Evolutionary conservation across 257 asterid genomes (phyloP).

Genomic region (Penstemon barbatus): DNA sequence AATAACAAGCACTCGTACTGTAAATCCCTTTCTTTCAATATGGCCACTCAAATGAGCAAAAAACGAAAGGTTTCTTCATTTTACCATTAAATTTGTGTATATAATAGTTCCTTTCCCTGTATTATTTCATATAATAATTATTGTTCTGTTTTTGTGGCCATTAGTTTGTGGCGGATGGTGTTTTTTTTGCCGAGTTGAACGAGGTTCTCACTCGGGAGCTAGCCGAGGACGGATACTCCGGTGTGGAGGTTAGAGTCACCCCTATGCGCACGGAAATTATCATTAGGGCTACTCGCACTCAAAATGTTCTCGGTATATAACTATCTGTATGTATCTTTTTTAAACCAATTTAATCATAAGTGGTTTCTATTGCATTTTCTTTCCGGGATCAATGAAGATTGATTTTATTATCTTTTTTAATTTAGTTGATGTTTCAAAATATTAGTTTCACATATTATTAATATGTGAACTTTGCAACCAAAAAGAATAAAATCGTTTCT

Average conservation of each 20-base stretch:
- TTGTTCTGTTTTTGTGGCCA: neutral
- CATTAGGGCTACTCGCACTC: constrained; percentile 41
- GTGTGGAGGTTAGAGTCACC: constrained; percentile 38
- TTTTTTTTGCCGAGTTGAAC: constrained; percentile 35
- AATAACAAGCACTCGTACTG: too few species aligned
- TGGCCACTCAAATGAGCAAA: constrained; percentile 47
- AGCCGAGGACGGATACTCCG: constrained; percentile 45
- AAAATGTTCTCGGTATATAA: constrained; percentile 29
- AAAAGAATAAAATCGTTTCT: too few species aligned
- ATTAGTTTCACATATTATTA: too few species aligned
- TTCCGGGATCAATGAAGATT: too few species aligned
- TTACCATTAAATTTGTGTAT: neutral
- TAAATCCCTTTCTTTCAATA: neutral
- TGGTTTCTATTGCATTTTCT: too few species aligned
- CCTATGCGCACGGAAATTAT: constrained; percentile 40
- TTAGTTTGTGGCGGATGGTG: constrained; percentile 39
- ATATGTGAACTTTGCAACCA: too few species aligned
- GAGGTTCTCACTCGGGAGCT: constrained; percentile 36
- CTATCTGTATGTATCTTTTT: too few species aligned
- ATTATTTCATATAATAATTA: neutral
- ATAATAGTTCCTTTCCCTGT: neutral
- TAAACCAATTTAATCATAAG: too few species aligned
- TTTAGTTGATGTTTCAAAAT: too few species aligned
- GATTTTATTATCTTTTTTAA: too few species aligned
- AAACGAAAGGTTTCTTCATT: constrained; percentile 27